These are phyloP conservation scores for Phytophthora boehmeriae DNA, from an alignment of 352 stramenopile species.

Conservation along the genomic window DNA sequence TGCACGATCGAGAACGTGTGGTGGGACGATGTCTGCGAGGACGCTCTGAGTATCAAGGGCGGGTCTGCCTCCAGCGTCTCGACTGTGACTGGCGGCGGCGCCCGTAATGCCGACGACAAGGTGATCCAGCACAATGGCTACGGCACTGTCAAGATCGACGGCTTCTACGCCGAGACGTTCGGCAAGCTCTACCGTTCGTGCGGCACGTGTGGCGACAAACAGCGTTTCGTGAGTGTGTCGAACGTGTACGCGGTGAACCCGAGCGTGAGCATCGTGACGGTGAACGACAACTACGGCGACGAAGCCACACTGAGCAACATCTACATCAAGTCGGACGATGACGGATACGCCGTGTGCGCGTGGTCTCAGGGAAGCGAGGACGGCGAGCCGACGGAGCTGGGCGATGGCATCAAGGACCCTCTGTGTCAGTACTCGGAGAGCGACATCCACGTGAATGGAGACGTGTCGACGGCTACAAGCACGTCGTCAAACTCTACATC, in stretches of 20 bases:
- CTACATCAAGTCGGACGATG: slow-evolving; percentile 18
- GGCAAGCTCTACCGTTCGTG: slow-evolving; percentile 56
- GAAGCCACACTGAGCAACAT: slow-evolving; percentile 26
- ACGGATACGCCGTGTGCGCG: slow-evolving; percentile 29
- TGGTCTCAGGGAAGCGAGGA: slow-evolving; percentile 37
- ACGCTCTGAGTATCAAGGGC: slow-evolving; percentile 50
- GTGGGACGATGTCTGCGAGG: slow-evolving; percentile 60
- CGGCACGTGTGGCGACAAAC: slow-evolving; percentile 41
- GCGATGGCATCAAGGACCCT: slow-evolving; percentile 38
- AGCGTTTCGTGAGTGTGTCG: slow-evolving; percentile 46
- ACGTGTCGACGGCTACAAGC: slow-evolving; percentile 19
- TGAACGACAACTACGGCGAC: slow-evolving; percentile 50
- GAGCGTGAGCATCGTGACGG: slow-evolving; percentile 42
- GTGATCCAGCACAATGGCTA: slow-evolving; percentile 57
- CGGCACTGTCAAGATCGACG: slow-evolving; percentile 47
- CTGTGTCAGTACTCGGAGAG: slow-evolving; percentile 41
- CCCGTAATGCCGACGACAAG: slow-evolving; percentile 54
- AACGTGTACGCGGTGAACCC: slow-evolving; percentile 53
- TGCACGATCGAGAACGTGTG: slow-evolving; percentile 59
- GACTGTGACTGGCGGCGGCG: slow-evolving; percentile 41
- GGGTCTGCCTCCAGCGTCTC: slow-evolving; percentile 38
- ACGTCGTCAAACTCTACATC: slow-evolving; percentile 20
- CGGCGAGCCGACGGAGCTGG: slow-evolving; percentile 37
- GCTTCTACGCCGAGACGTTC: slow-evolving; percentile 51
- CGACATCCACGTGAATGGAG: slow-evolving; percentile 33